Evolutionary conservation across 768 basidiomycete genomes (phyloP), one percentile per base, ranked within the genome.

Genomic region (Rhizopogon rudus): DNA sequence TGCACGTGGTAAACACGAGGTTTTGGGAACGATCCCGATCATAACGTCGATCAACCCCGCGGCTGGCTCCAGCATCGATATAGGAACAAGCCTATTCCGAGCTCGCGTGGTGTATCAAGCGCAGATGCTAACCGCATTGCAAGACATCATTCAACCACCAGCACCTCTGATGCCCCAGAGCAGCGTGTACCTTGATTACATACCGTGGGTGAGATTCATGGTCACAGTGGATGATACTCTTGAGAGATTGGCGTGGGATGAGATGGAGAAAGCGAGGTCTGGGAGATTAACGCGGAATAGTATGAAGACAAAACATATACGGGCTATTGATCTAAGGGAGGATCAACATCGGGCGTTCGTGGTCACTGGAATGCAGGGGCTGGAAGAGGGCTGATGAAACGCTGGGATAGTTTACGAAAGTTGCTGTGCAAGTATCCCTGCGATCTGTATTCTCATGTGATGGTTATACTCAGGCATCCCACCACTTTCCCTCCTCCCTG

Each of bases 141-240:
- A 75, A 55, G 73, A 75, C 56, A 62, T 82, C 42, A 73, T 84
- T 58, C 75, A 76, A 16, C 65, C 71, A 52, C 66, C 73, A 17
- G 66, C 70, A 29, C 71, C 78, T 52, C 57, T 75, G 42, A 71
- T 81, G 64, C 76, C 79, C 12, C 73, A 78, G 46, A 63, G 64
- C 17, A 70, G 72, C 40, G 69, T 87, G 56, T 77, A 80, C 62
- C 66, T 86, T 64, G 89, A 95, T 46, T 88, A 91, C 69, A 71
- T 81, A 60, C 87, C 92, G 33, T 80, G 78, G 70, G 72, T 92
- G 48, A 75, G 85, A 56, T 63, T 72, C 56, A 87, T 95, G 67
- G 82, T 88, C 40, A 69, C 55, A 28, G 77, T 71, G 39, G 93
- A 96, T 59, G 91, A 93, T 57, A 53, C 44, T 41, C 60, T 61